Base-by-base conservation (phyloP, 139 green algal genomes). In the Zygnema cylindricum region DNA sequence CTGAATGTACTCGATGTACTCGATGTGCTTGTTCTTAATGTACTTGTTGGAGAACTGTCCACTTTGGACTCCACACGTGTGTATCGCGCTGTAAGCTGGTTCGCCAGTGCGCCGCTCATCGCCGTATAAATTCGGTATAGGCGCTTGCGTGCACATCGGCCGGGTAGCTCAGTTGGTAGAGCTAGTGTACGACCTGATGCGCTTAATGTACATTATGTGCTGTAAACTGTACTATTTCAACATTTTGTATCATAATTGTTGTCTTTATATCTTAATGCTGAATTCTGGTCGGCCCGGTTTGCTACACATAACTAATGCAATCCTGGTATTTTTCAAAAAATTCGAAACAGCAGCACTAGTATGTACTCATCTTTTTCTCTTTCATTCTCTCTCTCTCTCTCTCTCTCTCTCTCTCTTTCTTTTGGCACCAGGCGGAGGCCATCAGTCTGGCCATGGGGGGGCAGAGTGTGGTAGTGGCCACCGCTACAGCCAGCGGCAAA, bases 401-500 rank as follows among this genome's bases (percentile, higher is more conserved):
- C 43, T n/a, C n/a, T n/a, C 77, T 85, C 7, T 22, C 77, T 85
- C 83, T 84, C 23, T 22, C 22, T 38, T 81, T 91, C 30, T 91
- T 82, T 23, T 87, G 55, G 23, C 88, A 92, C 1, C 85, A 94
- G 91, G 55, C 84, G 1, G 41, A 87, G 25, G 95, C 95, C 1
- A 92, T 98, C 0, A 90, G 95, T 41, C 93, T 93, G 0, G 89
- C 94, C 38, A 76, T 92, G 49, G 22, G 30, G 81, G 76, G 92
- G 57, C 54, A 57, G 30, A 94, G 98, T 82, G 94, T 96, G 1
- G 93, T 98, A 1, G 93, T 99, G 7, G 93, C 92, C 49, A 99
- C 97, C 0, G 93, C 94, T 43, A 99, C 97, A 0, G 96, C 97
- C 38, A 95, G 90, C 84, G 97, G 97, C 82, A 99, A 99, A 54